Percentiles rank a stretch among this genome's conserved stretches.
These are phyloP conservation scores for Tetracladium maxilliforme DNA, from an alignment of 2,329 filamentous ascomycete species.

Conservation along the genomic window DNA sequence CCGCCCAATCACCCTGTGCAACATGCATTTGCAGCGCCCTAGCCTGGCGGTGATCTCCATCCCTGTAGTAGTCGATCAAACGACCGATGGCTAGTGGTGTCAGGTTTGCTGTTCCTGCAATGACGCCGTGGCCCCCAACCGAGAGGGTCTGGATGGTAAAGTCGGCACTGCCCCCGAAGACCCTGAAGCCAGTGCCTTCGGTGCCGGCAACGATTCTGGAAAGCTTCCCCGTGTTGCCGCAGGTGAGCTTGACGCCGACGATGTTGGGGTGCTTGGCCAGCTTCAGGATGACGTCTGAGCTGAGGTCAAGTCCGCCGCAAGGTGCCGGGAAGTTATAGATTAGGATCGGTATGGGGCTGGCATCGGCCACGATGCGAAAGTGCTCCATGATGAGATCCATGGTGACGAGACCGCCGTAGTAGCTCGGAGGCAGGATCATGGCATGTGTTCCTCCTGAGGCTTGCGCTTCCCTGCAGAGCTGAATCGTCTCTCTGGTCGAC, in stretches of 20 bases:
- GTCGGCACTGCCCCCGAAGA: slow-evolving; percentile 59
- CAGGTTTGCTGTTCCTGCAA: slow-evolving; percentile 59
- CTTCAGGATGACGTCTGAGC: slow-evolving; percentile 37
- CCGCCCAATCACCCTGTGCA: slow-evolving; percentile 53
- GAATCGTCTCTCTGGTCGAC: slow-evolving; percentile 51
- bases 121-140: slow-evolving; percentile 56
- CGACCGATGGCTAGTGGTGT: slow-evolving; percentile 49
- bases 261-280: slow-evolving; percentile 41
- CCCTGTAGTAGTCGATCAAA: slow-evolving; percentile 43
- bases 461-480: slow-evolving; percentile 49
- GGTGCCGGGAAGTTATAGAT: slow-evolving; percentile 51
- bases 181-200: slow-evolving; percentile 37
- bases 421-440: slow-evolving; percentile 53
- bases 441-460: slow-evolving; percentile 51
- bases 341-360: slow-evolving; percentile 40
- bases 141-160: slow-evolving; percentile 58
- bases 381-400: slow-evolving; percentile 41
- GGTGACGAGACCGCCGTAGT: slow-evolving; percentile 48
- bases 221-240: slow-evolving; percentile 46
- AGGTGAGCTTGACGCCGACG: slow-evolving; percentile 45
- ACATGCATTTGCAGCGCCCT: slow-evolving; percentile 47
- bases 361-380: slow-evolving; percentile 46
- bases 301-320: slow-evolving; percentile 39
- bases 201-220: slow-evolving; percentile 30
- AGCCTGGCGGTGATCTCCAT: slow-evolving; percentile 45